These are phyloP conservation scores for Erythrophleum ivorense DNA, from an alignment of 331 rosid genomes.

Conservation along the genomic window DNA sequence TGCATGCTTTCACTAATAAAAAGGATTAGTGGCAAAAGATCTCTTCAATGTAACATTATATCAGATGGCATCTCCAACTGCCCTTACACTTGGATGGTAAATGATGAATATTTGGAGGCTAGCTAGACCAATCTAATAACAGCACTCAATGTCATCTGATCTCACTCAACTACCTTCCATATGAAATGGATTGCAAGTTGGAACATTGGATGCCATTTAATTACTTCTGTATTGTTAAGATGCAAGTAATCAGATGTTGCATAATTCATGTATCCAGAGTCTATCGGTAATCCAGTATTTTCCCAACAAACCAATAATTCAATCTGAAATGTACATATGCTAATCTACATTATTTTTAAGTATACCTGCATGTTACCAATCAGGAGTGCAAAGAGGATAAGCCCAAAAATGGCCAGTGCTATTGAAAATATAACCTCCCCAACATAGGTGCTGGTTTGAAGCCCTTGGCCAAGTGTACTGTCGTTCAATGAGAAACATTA, in stretches of 20 bases:
- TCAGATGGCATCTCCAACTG: slow-evolving; percentile 13
- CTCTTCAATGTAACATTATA: not conserved
- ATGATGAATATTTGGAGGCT: not conserved
- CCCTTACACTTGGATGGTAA: not conserved
- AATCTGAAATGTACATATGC: slow-evolving; percentile 23
- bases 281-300: slow-evolving; percentile 23
- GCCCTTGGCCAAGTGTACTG: slow-evolving; percentile 99
- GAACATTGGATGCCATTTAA: slow-evolving; percentile 11
- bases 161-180: not conserved
- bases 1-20: not conserved
- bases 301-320: slow-evolving; percentile 28
- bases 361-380: slow-evolving; percentile 99
- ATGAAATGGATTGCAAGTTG: slow-evolving; percentile 15
- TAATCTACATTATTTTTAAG: slow-evolving; percentile 32
- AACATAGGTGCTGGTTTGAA: slow-evolving; percentile 87
- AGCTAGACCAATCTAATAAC: slow-evolving; percentile 14
- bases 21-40: not conserved
- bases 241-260: slow-evolving; percentile 1
- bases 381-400: slow-evolving; percentile 96
- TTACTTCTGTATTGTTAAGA: slow-evolving; percentile 5
- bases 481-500: slow-evolving; percentile 37
- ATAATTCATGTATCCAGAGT: not conserved
- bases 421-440: slow-evolving; percentile 97
- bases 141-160: not conserved
- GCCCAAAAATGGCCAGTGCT: slow-evolving; percentile 84